These are phyloP conservation scores for Quercus phellos DNA, from an alignment of 331 rosid species.

Conservation along the genomic window DNA sequence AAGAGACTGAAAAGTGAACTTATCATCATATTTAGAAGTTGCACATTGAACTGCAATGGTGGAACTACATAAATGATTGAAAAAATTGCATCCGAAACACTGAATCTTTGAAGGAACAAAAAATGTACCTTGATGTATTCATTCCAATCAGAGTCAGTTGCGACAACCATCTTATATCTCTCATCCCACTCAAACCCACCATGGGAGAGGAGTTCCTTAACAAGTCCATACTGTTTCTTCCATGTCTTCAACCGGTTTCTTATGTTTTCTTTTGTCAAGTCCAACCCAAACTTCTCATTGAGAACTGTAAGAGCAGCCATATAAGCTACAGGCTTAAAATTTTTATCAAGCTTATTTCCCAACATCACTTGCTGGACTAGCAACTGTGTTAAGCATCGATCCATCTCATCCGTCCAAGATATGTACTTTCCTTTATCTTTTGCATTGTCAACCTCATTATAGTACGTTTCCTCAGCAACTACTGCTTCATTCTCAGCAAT, in stretches of 20 bases:
- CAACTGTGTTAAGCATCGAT: slow-evolving; percentile 39
- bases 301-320: slow-evolving; percentile 33
- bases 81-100: too few relatives aligned
- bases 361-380: slow-evolving; percentile 43
- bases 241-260: slow-evolving; percentile 38
- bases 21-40: slow-evolving; percentile 1
- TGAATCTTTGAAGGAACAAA: slow-evolving; percentile 2
- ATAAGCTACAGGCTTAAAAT: slow-evolving; percentile 44
- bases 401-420: slow-evolving; percentile 54
- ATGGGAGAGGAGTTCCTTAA: slow-evolving; percentile 42
- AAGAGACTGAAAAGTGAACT: background rate
- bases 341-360: slow-evolving; percentile 49
- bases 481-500: slow-evolving; percentile 26
- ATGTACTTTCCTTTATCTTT: slow-evolving; percentile 29
- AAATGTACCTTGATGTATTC: slow-evolving; percentile 41
- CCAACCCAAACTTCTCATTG: slow-evolving; percentile 44
- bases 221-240: slow-evolving; percentile 39
- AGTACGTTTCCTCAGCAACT: slow-evolving; percentile 31
- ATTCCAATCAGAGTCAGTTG: slow-evolving; percentile 41
- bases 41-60: background rate
- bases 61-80: too few relatives aligned
- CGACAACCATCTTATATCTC: slow-evolving; percentile 38
- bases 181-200: slow-evolving; percentile 52
- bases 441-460: slow-evolving; percentile 23
- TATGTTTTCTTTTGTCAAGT: slow-evolving; percentile 43